A percentile compares a stretch with the other conserved stretches of the same genome.
Conservation (phyloP, 2,329 filamentous ascomycete genomes). For the Malbranchea cinnamomea region DNA sequence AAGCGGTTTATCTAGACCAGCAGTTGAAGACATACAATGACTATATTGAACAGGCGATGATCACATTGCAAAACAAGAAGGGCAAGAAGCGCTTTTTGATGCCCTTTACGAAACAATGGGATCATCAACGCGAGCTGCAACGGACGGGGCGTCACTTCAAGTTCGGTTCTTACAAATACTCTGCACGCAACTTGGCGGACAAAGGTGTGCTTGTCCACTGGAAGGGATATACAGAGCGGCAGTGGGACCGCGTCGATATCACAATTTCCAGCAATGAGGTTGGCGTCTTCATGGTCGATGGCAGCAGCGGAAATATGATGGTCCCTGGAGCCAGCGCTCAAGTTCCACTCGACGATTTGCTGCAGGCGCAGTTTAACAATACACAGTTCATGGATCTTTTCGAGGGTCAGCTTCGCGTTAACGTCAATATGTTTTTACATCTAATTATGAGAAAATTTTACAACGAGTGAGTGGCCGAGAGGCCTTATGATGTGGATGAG, state of each 20-base stretch:
- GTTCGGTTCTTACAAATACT: conserved; percentile 97
- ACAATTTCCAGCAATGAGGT: conserved; percentile 92
- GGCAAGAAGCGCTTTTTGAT: conserved; percentile 87
- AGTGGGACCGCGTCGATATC: conserved; percentile 85
- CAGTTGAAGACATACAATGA: conserved; percentile 97
- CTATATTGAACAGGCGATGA: conserved; percentile 97
- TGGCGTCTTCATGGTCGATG: conserved; percentile 85
- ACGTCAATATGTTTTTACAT: conserved; percentile 93
- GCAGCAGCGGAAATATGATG: conserved; percentile 82
- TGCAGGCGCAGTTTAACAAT: conserved; percentile 95
- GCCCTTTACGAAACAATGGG: conserved; percentile 97
- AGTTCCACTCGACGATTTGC: conserved; percentile 77
- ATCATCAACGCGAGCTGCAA: conserved; percentile 91
- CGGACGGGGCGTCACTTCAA: conserved; percentile 86
- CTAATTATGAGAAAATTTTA: conserved; percentile 99
- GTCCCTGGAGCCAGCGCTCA: conserved; percentile 78
- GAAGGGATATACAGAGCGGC: conserved; percentile 64
- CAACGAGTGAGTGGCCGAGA: conserved; percentile 19
- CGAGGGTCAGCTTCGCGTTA: conserved; percentile 71
- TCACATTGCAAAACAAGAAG: conserved; percentile 92
- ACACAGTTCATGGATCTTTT: conserved; percentile 94
- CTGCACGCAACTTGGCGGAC: conserved; percentile 70
- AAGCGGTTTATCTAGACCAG: conserved; percentile 83
- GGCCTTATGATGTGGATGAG: too few relatives aligned
- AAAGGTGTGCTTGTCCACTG: conserved; percentile 92